Percentiles rank a stretch among this genome's conserved stretches.
Conservation (phyloP, 768 basidiomycete genomes). For the Cyclocybe aegerita region DNA sequence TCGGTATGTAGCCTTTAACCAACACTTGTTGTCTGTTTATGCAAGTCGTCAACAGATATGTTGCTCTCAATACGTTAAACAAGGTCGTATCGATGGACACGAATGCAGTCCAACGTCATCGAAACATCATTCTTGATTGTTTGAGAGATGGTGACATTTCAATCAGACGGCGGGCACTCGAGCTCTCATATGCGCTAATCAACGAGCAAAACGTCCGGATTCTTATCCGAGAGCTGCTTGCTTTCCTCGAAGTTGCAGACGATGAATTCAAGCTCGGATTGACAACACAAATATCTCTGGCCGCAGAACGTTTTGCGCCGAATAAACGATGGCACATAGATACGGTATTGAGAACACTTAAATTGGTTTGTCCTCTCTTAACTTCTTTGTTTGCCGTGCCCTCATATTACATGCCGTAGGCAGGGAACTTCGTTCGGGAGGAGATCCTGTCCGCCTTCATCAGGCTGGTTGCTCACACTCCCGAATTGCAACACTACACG, state of each 20-base stretch:
- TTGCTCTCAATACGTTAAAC: constrained; percentile 96
- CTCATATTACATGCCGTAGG: constrained; percentile 43
- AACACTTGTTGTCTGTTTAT: not conserved
- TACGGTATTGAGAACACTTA: constrained; percentile 89
- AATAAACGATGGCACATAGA: constrained; percentile 99
- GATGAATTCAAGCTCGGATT: constrained; percentile 98
- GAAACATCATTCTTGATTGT: constrained; percentile 98
- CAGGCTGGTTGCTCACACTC: constrained; percentile 93
- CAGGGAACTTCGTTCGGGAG: constrained; percentile 96
- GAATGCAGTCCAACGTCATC: constrained; percentile 96
- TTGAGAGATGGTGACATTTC: constrained; percentile 99
- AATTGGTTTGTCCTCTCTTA: constrained; percentile 59
- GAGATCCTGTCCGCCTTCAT: constrained; percentile 96
- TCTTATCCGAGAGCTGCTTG: constrained; percentile 87
- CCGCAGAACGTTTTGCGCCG: constrained; percentile 94
- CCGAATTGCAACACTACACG: constrained; percentile 94
- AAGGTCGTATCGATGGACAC: constrained; percentile 98
- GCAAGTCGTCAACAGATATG: constrained; percentile 63
- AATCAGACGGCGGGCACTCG: constrained; percentile 93
- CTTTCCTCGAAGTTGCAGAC: constrained; percentile 97
- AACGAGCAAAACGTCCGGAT: constrained; percentile 94
- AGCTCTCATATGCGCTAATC: constrained; percentile 95
- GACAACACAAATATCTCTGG: constrained; percentile 96
- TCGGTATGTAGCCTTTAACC: constrained; percentile 53
- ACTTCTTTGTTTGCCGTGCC: not conserved